Base-by-base conservation (phyloP, 108 stramenopile genomes). In the Skeletonema tropicum region DNA sequence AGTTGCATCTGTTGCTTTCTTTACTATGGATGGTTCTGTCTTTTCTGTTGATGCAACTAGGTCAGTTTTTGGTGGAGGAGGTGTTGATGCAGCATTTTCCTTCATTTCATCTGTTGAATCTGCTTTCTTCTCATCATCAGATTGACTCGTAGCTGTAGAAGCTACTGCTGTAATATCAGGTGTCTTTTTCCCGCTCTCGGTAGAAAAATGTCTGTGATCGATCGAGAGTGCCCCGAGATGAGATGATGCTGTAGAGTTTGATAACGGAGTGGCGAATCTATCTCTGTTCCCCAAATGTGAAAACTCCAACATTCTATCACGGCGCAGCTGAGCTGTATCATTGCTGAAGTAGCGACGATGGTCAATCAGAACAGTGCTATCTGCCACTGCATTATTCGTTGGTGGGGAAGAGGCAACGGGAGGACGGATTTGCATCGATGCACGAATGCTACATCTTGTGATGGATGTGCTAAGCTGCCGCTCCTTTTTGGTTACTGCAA, bases 1-100 rank as follows among this genome's bases (percentile, higher is more conserved):
- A 35, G 75, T 75, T 57, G 64, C 45, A 9, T 77, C 77, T 59
- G 61, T 65, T 11, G 64, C 70, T 49, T 77, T 77, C 59, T 71
- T 77, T 30, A 77, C 58, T 2, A 71, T 46, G 35, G 52, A 48
- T 25, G 36, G n/a, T 12, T 70, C 76, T 49, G 64, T 77, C 58
- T 71, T 71, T 29, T 71, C 65, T 30, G 42, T 30, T 1, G 19
- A 26, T 36, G 57, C 13, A 26, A 66, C 21, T 55, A 55, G 52
- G 52, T 45, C 42, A 23, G 52, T 55, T 55, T 21, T 55, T 23
- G 52, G 19, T 9, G 21, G 6, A 23, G 19, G 19, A 23, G 19
- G 19, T 55, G 52, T 15, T 3, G 15, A 23, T 23, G 52, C 52
- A 21, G 52, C 52, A 6, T 55, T 21, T 7, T 55, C 52, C 23